Base-by-base conservation (phyloP, 192 early-diverging fungal genomes). In the Haplosporangium gracile region DNA sequence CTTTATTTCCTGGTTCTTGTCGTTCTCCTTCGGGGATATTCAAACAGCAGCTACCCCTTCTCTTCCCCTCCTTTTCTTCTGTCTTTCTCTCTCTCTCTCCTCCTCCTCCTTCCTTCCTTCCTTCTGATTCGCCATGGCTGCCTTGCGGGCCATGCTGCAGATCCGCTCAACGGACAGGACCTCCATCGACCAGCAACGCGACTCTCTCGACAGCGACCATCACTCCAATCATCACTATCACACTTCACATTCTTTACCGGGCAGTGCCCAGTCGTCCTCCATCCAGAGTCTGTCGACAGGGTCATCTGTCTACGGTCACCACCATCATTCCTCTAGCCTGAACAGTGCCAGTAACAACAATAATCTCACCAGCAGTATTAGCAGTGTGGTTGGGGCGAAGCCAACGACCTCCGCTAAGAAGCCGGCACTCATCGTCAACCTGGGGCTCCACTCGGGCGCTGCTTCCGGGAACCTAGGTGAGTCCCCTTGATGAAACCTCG, bases 381-480 rank as follows among this genome's bases (percentile, higher is more conserved):
- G 39, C 72, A 73, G 42, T 16, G 42, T 38, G 43, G 43, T 29
- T 29, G 60, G n/a, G 60, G 60, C 26, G 26, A 65, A 65, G 26
- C 10, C 60, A 65, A 32, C 39, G 5, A 42, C 60, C 2, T 53
- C 77, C 22, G 26, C 77, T 26, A 81, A 81, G 49, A 81, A 81
- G 68, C 79, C 53, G 15, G 36, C 57, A 16, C 69, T 74, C 34
- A 71, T 82, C 34, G 69, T 76, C 74, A 88, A 88, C 38, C 68
- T 88, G 32, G 89, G 89, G n/a, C 77, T 92, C 29, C 91, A 92
- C 74, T 89, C 89, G 36, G 91, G 89, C 32, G 88, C 91, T 22
- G 90, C 89, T 22, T 86, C 85, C 34, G 91, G 91, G 18, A 92
- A 92, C 77, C 79, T 92, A 34, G 91, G 91, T 92, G 89, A 39